Base-by-base conservation (phyloP, 2,329 filamentous ascomycete species). In the Colletotrichum agaves region DNA sequence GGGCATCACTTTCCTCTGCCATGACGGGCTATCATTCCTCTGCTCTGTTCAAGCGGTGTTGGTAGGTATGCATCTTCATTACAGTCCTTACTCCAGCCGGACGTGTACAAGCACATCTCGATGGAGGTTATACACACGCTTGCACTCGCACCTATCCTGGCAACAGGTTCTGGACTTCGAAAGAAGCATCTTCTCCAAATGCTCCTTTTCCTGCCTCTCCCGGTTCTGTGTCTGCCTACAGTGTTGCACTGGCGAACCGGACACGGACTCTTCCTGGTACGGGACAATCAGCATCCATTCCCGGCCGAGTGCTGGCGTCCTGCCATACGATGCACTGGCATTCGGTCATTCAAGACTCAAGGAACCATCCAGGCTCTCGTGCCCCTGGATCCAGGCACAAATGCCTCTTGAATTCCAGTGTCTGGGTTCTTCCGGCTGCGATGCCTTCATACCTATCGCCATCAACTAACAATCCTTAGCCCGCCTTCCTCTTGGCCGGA, bases 271-370 rank as follows among this genome's bases (percentile, higher is more conserved):
- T 46, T 31, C 19, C 37, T 43, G 52, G 44, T 46, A 33, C 44
- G 19, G 55, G 46, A 64, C 55, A 64, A 37, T 64, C 61, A 44
- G 35, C 55, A 19, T 37, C 56, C 61, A 64, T 64, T 64, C 61
- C 55, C 55, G 19, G 37, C 35, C 13, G 21, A 33, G 53, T 43
- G 23, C n/a, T 23, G 47, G 55, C 23, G 57, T 33, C 23, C 33
- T 50, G 46, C 19, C 52, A 17, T 41, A 17, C 33, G 15, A 15
- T 41, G 58, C 58, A 58, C 59, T 63, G 59, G 63, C 52, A 67
- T 53, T 47, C 31, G 19, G 10, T 31, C 47, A 63, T 52, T 31
- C 37, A 31, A 43, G 47, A 41, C 49, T 27, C 17, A 10, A n/a
- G 19, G 37, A 56, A 19, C n/a, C 35, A 52, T 53, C 50, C 35